phyloP scores from a whole-genome alignment of 2,329 filamentous ascomycete genomes.

The Podosphaera aphanis region DNA sequence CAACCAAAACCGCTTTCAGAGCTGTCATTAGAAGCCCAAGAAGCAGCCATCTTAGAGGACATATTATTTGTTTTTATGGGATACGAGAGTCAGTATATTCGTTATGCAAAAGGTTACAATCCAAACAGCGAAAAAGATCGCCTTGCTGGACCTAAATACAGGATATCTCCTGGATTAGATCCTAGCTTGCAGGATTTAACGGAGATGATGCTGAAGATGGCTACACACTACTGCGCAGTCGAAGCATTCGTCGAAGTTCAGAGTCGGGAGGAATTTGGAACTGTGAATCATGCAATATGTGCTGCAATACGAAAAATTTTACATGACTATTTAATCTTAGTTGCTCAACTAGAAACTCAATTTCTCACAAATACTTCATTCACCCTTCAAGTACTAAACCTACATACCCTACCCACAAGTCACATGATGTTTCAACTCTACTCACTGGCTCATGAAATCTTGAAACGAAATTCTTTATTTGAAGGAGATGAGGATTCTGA shows the following conservation, averaged over 20 bases:
- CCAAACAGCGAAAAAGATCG: constrained; percentile 69
- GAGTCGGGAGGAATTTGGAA: constrained; percentile 76
- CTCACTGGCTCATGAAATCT: constrained; percentile 61
- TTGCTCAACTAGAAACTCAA: constrained; percentile 84
- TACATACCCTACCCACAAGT: constrained; percentile 72
- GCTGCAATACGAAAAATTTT: constrained; percentile 80
- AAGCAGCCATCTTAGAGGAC: constrained; percentile 71
- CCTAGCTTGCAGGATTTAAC: constrained; percentile 77
- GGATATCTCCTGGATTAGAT: constrained; percentile 61
- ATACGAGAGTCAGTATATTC: constrained; percentile 92
- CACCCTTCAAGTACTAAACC: constrained; percentile 76
- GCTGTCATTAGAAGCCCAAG: constrained; percentile 59
- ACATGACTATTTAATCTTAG: constrained; percentile 79
- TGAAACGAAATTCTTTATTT: constrained; percentile 69
- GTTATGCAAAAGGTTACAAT: constrained; percentile 62
- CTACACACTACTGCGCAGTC: constrained; percentile 75
- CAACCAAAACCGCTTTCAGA: constrained; percentile 45
- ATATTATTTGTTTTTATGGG: constrained; percentile 93
- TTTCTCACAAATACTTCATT: constrained; percentile 73
- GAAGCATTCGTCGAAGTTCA: constrained; percentile 89
- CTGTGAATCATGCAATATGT: constrained; percentile 86
- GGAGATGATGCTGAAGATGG: constrained; percentile 74
- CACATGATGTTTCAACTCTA: constrained; percentile 87
- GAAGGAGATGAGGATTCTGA: constrained; percentile 51
- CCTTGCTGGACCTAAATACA: constrained; percentile 59